phyloP scores from a whole-genome alignment of 192 early-diverging fungal genomes.

The Lobosporangium transversale region DNA sequence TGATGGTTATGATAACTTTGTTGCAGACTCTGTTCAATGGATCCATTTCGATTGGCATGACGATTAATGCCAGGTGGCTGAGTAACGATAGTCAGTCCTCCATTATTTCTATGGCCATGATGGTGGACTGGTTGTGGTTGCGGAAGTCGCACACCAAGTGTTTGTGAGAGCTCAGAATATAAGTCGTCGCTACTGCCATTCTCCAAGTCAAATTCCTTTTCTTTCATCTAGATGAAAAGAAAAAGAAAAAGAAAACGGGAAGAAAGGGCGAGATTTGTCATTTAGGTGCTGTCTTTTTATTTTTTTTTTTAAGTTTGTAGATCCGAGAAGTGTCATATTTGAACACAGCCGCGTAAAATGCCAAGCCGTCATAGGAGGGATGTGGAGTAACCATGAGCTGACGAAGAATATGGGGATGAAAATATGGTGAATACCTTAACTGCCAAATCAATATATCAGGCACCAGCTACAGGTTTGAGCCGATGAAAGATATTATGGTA shows the following conservation, averaged over 20 bases:
- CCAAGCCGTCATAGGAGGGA: too few species aligned
- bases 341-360: too few species aligned
- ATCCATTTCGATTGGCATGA: conserved; percentile 17
- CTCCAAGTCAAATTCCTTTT: conserved; percentile 33
- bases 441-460: too few species aligned
- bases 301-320: too few species aligned
- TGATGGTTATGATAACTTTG: conserved; percentile 16
- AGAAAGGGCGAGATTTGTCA: not conserved
- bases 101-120: not conserved
- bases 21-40: too few species aligned
- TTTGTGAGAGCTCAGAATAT: conserved; percentile 37
- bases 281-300: not conserved
- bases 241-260: not conserved
- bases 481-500: too few species aligned
- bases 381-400: too few species aligned
- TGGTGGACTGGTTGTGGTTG: conserved; percentile 15
- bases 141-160: conserved; percentile 34
- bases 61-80: not conserved
- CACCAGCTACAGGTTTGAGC: too few species aligned
- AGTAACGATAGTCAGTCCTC: not conserved
- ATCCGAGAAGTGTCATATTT: too few species aligned
- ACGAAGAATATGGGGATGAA: too few species aligned
- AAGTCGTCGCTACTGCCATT: conserved; percentile 44
- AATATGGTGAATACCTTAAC: too few species aligned
- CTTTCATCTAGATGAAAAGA: conserved; percentile 17